Conservation (phyloP, 495 filamentous ascomycete species). For the Podospora anserina region DNA sequence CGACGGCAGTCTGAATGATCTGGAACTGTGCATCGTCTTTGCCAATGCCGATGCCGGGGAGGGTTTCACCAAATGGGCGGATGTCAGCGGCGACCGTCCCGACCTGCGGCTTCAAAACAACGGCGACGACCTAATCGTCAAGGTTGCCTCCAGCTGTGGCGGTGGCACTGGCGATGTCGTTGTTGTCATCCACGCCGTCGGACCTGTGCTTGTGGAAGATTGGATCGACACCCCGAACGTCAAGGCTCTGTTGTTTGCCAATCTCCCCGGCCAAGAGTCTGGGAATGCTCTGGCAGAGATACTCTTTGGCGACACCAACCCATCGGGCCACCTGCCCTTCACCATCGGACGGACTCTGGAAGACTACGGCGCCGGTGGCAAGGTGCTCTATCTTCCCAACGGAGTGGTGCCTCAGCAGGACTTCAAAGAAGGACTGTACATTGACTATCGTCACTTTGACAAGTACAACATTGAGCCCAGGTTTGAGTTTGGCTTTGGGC, state of each 20-base stretch:
- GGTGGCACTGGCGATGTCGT: conserved; percentile 62
- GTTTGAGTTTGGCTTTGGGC: conserved; percentile 75
- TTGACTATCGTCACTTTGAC: conserved; percentile 93
- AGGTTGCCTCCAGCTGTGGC: conserved; percentile 69
- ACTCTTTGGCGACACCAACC: conserved; percentile 79
- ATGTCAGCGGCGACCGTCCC: conserved; percentile 76
- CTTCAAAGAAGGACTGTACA: conserved; percentile 77
- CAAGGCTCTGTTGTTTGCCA: conserved; percentile 79
- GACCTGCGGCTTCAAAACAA: conserved; percentile 74
- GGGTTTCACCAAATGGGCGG: conserved; percentile 59
- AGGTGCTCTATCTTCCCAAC: conserved; percentile 73
- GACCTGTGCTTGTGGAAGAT: conserved; percentile 77
- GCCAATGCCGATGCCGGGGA: conserved; percentile 62
- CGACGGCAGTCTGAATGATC: conserved; percentile 36
- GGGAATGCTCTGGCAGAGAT: conserved; percentile 83
- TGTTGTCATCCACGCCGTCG: conserved; percentile 87
- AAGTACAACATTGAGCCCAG: conserved; percentile 61
- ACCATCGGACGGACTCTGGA: conserved; percentile 77
- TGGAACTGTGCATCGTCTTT: conserved; percentile 69
- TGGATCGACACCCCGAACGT: conserved; percentile 80
- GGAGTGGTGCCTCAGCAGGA: conserved; percentile 75
- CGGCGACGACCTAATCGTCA: conserved; percentile 67
- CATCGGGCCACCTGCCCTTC: conserved; percentile 83
- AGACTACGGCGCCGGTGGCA: conserved; percentile 78
- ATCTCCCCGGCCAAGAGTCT: conserved; percentile 87